A percentile compares a stretch with the other conserved stretches of the same genome.
These are phyloP conservation scores for Syzygium syzygioides DNA, from an alignment of 441 rosid species.

Conservation along the genomic window DNA sequence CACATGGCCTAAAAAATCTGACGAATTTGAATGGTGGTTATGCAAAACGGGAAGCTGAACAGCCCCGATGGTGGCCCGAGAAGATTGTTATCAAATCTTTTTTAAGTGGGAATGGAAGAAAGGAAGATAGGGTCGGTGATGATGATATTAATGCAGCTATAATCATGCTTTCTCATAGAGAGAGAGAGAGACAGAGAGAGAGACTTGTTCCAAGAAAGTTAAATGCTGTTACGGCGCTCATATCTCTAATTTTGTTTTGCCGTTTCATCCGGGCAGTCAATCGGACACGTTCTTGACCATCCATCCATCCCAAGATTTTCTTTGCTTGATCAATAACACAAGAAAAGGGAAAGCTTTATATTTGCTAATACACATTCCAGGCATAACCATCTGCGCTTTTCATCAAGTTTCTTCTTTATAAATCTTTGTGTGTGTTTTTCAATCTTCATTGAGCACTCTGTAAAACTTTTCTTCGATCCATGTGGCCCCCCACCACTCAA, in stretches of 20 bases:
- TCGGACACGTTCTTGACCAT: slow-evolving; percentile 21
- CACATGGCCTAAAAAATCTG: background rate
- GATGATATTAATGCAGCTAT: background rate
- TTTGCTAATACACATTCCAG: background rate
- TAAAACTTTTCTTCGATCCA: background rate
- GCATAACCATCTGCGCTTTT: background rate
- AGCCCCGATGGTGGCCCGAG: background rate
- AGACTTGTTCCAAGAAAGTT: background rate
- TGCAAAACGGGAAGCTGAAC: background rate
- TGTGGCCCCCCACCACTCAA: background rate
- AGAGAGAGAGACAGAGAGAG: background rate
- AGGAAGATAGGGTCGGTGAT: background rate
- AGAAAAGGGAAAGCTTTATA: background rate
- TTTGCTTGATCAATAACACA: background rate
- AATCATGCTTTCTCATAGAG: background rate
- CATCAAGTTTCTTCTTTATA: background rate
- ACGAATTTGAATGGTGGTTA: background rate
- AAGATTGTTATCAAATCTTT: background rate
- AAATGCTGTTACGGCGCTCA: background rate
- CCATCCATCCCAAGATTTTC: background rate
- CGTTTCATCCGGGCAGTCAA: slow-evolving; percentile 34
- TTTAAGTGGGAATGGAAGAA: background rate
- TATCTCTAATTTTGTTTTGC: slow-evolving; percentile 6
- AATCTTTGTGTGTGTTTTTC: background rate
- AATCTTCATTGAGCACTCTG: background rate